Percentiles rank a stretch among this genome's conserved stretches.
Evolutionary conservation across 768 basidiomycete genomes (phyloP).

Genomic region (Cystofilobasidium macerans): DNA sequence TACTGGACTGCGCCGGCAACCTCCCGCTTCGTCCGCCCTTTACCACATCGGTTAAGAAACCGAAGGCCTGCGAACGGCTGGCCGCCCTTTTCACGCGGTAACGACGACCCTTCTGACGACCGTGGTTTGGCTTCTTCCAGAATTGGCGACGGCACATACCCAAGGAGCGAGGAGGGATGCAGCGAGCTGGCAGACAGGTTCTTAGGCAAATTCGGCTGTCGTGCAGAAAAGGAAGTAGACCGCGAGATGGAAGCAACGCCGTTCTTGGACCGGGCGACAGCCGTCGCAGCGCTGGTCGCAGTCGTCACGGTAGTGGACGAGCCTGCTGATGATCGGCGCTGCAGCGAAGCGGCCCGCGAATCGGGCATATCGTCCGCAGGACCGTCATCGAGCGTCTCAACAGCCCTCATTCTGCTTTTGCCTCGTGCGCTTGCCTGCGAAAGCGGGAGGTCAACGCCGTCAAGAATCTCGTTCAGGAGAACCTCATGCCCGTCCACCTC

Average conservation of each 20-base stretch:
- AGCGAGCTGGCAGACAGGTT: background rate
- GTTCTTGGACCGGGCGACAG: background rate
- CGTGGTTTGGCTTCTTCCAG: background rate
- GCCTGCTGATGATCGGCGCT: background rate
- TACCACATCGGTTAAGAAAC: slow-evolving; percentile 9
- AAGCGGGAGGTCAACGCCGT: background rate
- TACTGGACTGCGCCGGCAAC: background rate
- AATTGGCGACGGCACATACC: background rate
- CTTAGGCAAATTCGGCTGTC: background rate
- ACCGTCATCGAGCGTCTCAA: background rate
- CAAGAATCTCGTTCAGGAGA: slow-evolving; percentile 1
- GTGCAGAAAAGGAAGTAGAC: background rate
- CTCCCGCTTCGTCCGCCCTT: slow-evolving; percentile 1
- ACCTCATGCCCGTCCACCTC: background rate
- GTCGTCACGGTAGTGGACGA: background rate
- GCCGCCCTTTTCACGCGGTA: background rate
- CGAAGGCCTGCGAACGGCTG: slow-evolving; percentile 1
- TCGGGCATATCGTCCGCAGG: background rate
- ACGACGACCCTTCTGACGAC: background rate
- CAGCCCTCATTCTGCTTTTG: background rate
- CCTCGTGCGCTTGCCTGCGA: background rate
- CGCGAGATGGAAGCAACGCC: background rate
- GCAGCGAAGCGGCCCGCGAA: background rate
- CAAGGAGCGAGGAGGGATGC: background rate
- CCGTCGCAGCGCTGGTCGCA: background rate